phyloP scores from a whole-genome alignment of 768 basidiomycete species.

The Tephrocybe sp. region DNA sequence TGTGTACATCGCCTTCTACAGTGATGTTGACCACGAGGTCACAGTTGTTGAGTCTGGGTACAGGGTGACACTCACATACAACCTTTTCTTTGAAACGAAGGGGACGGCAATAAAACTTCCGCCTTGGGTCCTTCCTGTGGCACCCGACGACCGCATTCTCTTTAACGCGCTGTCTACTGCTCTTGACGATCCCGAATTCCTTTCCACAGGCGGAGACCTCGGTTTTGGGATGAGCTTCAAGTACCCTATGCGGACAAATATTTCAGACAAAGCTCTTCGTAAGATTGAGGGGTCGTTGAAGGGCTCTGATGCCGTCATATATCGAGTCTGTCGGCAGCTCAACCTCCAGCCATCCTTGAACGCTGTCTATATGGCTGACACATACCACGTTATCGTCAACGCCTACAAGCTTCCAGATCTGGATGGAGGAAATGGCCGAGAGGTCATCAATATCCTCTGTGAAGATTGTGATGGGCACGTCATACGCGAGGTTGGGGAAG shows the following conservation, averaged over 20 bases:
- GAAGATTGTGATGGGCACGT: not conserved
- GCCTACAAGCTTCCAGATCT: not conserved
- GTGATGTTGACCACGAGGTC: slow-evolving; percentile 44
- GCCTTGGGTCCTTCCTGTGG: slow-evolving; percentile 1
- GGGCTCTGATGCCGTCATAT: slow-evolving; percentile 28
- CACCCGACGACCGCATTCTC: slow-evolving; percentile 8
- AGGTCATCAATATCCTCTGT: not conserved
- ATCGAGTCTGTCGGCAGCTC: slow-evolving; percentile 14
- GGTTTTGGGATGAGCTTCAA: slow-evolving; percentile 38
- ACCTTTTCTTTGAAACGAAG: slow-evolving; percentile 29
- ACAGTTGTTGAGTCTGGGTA: slow-evolving; percentile 30
- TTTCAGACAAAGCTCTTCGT: too few relatives aligned
- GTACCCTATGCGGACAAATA: too few relatives aligned
- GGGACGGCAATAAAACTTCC: not conserved
- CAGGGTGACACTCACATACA: too few relatives aligned
- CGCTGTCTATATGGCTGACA: not conserved
- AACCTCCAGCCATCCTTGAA: not conserved
- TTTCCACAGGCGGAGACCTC: slow-evolving; percentile 36
- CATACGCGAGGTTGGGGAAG: not conserved
- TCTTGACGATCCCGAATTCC: slow-evolving; percentile 30
- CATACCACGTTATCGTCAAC: not conserved
- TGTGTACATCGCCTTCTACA: slow-evolving; percentile 32
- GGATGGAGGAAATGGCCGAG: not conserved
- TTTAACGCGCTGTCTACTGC: slow-evolving; percentile 22
- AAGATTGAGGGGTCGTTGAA: slow-evolving; percentile 19